Base-by-base conservation (phyloP, 306 rosid species). In the Quercus dentata region DNA sequence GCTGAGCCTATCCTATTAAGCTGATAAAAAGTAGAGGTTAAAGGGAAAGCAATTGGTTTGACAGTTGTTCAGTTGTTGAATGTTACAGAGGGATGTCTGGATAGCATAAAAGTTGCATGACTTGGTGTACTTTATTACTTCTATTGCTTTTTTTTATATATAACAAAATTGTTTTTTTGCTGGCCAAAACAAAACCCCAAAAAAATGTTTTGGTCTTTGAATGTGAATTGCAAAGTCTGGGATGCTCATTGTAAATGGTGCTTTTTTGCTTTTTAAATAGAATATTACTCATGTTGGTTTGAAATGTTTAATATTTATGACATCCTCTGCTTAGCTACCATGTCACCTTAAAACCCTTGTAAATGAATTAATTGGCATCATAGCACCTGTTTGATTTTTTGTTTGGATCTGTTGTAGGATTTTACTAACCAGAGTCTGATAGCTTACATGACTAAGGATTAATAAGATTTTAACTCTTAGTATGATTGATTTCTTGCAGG, bases 401-500 rank as follows among this genome's bases (percentile, higher is more conserved):
- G 2, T 54, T 6, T n/a, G 33, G 19, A 3, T 71, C 75, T 15
- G 18, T 72, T 25, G 58, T 21, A 6, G 27, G 11, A 38, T 71
- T 71, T 20, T 25, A 25, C 59, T 27, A 9, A 2, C 14, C 41
- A 10, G 61, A 49, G 74, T 80, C 64, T 84, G 79, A 71, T 81
- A 46, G 70, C 62, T 76, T 84, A 13, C 69, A n/a, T 20, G 72
- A 31, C 67, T 30, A 14, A 17, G 65, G 21, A 58, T 20, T 73
- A 57, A 62, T 81, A 74, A 31, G 74, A 78, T 83, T 54, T 71
- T 85, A 73, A 83, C 78, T 82, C 63, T 62, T 71, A 63, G 6
- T 55, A 76, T 69, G 67, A 69, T 73, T 87, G 87, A 61, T 79
- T 54, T 41, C 75, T 85, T 86, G 80, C 99, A 95, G 99, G 99